phyloP scores from a whole-genome alignment of 345 rosid species.

The Raphanus sativus region DNA sequence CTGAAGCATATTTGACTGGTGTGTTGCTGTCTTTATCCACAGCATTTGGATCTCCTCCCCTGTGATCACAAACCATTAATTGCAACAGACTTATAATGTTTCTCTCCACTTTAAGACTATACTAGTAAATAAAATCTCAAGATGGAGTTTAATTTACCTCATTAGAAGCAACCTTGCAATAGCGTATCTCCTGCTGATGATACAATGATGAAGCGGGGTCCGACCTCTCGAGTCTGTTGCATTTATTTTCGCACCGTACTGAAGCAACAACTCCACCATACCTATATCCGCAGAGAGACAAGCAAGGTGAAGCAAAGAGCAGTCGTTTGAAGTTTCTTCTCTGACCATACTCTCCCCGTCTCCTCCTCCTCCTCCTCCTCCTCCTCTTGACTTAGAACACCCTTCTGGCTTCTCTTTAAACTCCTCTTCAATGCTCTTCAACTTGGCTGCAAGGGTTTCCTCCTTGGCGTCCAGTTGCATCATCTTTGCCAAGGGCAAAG shows the following conservation, averaged over 20 bases:
- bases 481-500: slow-evolving; percentile 41
- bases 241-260: slow-evolving; percentile 68
- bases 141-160: slow-evolving; percentile 44
- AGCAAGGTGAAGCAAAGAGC: slow-evolving; percentile 79
- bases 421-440: slow-evolving; percentile 47
- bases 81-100: neutral
- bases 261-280: slow-evolving; percentile 76
- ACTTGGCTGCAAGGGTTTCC: slow-evolving; percentile 36
- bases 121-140: neutral
- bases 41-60: slow-evolving; percentile 66
- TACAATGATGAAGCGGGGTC: slow-evolving; percentile 61
- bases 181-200: slow-evolving; percentile 52
- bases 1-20: slow-evolving; percentile 48
- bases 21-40: slow-evolving; percentile 47
- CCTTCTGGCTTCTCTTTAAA: slow-evolving; percentile 40
- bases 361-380: slow-evolving; percentile 21
- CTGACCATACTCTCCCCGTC: slow-evolving; percentile 39
- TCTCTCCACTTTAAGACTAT: neutral
- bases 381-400: slow-evolving; percentile 30
- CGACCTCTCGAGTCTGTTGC: slow-evolving; percentile 57
- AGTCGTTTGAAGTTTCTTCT: slow-evolving; percentile 49
- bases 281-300: slow-evolving; percentile 72
- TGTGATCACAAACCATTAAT: slow-evolving; percentile 35
- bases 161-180: slow-evolving; percentile 62
- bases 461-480: slow-evolving; percentile 40